A percentile compares a stretch with the other conserved stretches of the same genome.
Conservation (phyloP, 345 rosid genomes). For the Eucalyptus sp. region DNA sequence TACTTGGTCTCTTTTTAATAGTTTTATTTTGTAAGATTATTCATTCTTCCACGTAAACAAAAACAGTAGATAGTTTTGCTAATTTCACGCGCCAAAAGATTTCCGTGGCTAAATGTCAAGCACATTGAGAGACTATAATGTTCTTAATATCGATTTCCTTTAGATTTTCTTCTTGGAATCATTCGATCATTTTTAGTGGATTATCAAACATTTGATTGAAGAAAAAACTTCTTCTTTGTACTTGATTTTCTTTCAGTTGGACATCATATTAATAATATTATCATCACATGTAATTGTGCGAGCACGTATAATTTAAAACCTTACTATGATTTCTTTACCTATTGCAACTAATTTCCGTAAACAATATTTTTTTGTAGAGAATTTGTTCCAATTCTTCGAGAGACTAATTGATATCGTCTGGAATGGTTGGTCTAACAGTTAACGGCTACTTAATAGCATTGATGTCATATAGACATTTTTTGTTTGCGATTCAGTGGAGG, state of each 20-base stretch:
- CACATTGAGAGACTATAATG: neutral
- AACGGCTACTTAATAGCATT: neutral
- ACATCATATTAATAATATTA: no score
- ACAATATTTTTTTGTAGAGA: neutral
- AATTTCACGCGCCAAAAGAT: no score
- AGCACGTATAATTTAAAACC: neutral
- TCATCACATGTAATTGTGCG: neutral
- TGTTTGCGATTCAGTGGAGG: neutral
- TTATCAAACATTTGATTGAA: neutral
- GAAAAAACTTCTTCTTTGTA: neutral
- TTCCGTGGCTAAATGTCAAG: neutral
- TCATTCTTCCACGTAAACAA: neutral
- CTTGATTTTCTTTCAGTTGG: no score
- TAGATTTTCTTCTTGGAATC: neutral
- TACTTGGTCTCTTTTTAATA: neutral
- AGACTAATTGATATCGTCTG: neutral
- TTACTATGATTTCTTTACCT: neutral
- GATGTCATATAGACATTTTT: neutral
- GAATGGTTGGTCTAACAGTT: neutral
- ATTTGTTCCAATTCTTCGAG: neutral
- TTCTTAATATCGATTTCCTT: no score
- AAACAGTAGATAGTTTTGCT: no score
- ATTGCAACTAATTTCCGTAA: fast-evolving
- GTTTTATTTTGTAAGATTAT: no score
- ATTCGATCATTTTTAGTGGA: neutral